phyloP scores from a whole-genome alignment of 2,329 filamentous ascomycete species.

The Hymenoscyphus scutula region DNA sequence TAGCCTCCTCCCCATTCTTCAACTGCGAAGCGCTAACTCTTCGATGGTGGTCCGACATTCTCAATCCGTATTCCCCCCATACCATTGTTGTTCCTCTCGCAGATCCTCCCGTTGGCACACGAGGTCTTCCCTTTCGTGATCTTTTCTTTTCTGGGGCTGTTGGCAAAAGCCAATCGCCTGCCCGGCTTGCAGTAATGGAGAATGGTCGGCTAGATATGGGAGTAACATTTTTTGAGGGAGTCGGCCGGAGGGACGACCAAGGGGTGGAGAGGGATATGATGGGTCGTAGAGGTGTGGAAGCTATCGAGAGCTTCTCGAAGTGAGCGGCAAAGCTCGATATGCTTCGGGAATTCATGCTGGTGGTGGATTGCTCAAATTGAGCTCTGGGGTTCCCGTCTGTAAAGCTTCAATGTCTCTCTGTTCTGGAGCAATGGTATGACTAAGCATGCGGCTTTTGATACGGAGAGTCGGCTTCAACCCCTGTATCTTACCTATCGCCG shows the following conservation, averaged over 20 bases:
- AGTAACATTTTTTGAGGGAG: constrained; percentile 34
- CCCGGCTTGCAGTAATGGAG: constrained; percentile 61
- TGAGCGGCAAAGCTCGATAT: constrained; percentile 33
- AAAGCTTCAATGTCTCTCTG: constrained; percentile 1
- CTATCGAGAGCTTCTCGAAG: constrained; percentile 32
- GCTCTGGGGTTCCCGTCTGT: not conserved
- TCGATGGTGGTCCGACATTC: constrained; percentile 90
- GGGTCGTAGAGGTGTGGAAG: constrained; percentile 36
- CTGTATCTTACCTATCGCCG: not conserved
- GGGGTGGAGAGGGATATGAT: constrained; percentile 26
- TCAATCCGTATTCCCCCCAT: constrained; percentile 93
- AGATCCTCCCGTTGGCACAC: constrained; percentile 87
- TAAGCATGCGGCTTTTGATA: not conserved
- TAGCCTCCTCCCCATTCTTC: constrained; percentile 89
- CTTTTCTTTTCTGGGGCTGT: constrained; percentile 79
- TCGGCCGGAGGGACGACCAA: constrained; percentile 28
- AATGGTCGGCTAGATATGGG: constrained; percentile 60
- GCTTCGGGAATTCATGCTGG: constrained; percentile 31
- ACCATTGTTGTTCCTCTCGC: constrained; percentile 90
- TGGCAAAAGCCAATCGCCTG: constrained; percentile 80
- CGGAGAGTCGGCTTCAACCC: not conserved
- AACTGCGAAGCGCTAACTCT: constrained; percentile 84
- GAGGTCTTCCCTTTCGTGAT: constrained; percentile 81
- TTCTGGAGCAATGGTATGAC: constrained; percentile 3
- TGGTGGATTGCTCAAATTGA: constrained; percentile 11